Base-by-base conservation (phyloP, 805 yeast species). In the Cyberlindnera suaveolens region DNA sequence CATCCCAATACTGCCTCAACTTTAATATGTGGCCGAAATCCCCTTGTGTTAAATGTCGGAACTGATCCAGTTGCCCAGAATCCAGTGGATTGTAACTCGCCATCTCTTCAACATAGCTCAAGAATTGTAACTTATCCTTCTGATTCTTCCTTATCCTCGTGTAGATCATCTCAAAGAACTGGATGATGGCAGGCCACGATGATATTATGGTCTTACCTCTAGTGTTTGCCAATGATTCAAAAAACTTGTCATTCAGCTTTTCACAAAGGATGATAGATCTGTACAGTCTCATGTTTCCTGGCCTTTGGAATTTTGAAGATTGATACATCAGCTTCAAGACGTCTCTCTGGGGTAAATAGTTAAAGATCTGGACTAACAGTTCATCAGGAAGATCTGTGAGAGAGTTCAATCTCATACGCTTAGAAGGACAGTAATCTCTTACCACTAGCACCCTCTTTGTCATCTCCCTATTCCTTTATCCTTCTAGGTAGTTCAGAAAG, bases 1-100 rank as follows among this genome's bases (percentile, higher is more conserved):
- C 33, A n/a, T 48, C 54, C 53, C 54, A 53, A 19, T 46, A 48
- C 37, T 54, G 58, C 31, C 59, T 45, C 13, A 56, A 33, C 5
- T 34, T 26, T 29, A 56, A 34, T 3, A 53, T 43, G 23, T 49
- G 40, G 9, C 41, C 40, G 14, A 53, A 32, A 33, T 52, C 57
- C 1, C 30, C 29, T 5, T 40, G 14, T 7, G 49, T 43, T 6
- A 48, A n/a, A 30, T 42, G 39, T 31, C 49, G 45, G 33, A 39
- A 51, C 3, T 34, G 34, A 40, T 56, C 61, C 6, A 52, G 19
- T 16, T 48, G 44, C 0, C 57, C 58, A 16, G 53, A 44, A 31
- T 57, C 61, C 33, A 57, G 34, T 29, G 43, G 46, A 31, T 50
- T 52, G 33, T 41, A 54, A 23, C 56, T 47, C 2, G 41, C 29